Evolutionary conservation across 192 early-diverging fungal genomes (phyloP).

Genomic region (Dissophora globulifera): DNA sequence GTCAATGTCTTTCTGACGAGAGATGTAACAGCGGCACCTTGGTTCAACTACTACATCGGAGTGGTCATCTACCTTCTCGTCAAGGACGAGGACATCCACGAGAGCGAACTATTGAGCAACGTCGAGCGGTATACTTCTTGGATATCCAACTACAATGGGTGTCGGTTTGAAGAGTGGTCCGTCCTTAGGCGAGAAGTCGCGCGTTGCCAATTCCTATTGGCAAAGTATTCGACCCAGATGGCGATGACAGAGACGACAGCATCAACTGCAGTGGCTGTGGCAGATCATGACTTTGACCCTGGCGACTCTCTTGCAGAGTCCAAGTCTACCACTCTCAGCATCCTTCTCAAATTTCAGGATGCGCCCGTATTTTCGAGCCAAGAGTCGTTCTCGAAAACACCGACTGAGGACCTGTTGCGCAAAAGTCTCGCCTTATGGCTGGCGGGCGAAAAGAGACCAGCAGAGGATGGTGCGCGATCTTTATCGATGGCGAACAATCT

Average conservation of each 20-base stretch:
- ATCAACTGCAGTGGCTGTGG: no score
- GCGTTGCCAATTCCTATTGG: not conserved
- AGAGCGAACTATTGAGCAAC: not conserved
- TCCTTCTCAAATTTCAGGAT: not conserved
- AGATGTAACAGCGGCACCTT: conserved; percentile 21
- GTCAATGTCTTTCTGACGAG: conserved; percentile 10
- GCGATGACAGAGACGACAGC: no score
- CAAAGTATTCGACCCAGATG: not conserved
- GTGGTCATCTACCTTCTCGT: conserved; percentile 9
- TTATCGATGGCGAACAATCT: conserved; percentile 14
- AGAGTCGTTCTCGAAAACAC: not conserved
- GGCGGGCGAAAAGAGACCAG: not conserved
- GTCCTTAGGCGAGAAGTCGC: conserved; percentile 9
- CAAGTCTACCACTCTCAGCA: not conserved
- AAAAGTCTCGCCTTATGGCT: conserved; percentile 2
- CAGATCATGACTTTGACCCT: no score
- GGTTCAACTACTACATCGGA: conserved; percentile 30
- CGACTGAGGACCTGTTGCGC: not conserved
- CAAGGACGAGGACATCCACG: not conserved
- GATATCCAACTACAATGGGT: conserved; percentile 3
- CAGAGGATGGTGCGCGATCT: no score
- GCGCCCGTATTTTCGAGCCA: conserved; percentile 1
- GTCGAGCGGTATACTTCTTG: not conserved
- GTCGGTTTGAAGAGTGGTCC: conserved; percentile 34
- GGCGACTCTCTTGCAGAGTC: not conserved